These are phyloP conservation scores for Colletotrichum navitas DNA, from an alignment of 2,329 filamentous ascomycete genomes.

Conservation along the genomic window DNA sequence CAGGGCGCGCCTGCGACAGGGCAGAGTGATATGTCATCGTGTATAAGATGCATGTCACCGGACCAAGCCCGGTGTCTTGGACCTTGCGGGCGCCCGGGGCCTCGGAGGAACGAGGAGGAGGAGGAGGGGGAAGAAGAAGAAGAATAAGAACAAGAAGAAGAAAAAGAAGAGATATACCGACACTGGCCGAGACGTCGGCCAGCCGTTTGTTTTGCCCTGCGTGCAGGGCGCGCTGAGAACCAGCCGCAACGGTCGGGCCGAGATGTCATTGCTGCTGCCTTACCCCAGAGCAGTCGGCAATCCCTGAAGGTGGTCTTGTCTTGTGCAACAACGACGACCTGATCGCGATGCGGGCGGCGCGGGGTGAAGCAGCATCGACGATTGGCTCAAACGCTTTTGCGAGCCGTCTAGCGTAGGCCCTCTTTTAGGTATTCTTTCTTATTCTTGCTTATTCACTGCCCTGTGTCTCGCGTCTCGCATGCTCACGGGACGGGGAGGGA, in stretches of 20 bases:
- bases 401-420: not conserved
- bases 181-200: not conserved
- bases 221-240: not conserved
- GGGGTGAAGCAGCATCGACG: not conserved
- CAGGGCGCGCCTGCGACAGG: not conserved
- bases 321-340: not conserved
- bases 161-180: not conserved
- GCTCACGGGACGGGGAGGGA: not conserved
- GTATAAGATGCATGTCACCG: not conserved
- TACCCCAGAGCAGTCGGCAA: not conserved
- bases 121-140: not conserved
- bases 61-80: not conserved
- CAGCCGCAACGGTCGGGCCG: conserved; percentile 1
- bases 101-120: not conserved
- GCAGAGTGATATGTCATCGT: not conserved
- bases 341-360: not conserved
- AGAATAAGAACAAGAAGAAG: no score
- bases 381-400: not conserved
- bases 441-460: not conserved
- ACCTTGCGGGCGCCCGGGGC: not conserved
- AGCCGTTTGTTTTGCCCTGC: not conserved
- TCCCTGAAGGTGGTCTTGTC: not conserved
- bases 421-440: not conserved
- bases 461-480: not conserved
- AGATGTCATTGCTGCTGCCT: not conserved